Evolutionary conservation across 2,329 filamentous ascomycete species (phyloP), one percentile per base, ranked within the genome.

Genomic region (Aspergillus novofumigatus): DNA sequence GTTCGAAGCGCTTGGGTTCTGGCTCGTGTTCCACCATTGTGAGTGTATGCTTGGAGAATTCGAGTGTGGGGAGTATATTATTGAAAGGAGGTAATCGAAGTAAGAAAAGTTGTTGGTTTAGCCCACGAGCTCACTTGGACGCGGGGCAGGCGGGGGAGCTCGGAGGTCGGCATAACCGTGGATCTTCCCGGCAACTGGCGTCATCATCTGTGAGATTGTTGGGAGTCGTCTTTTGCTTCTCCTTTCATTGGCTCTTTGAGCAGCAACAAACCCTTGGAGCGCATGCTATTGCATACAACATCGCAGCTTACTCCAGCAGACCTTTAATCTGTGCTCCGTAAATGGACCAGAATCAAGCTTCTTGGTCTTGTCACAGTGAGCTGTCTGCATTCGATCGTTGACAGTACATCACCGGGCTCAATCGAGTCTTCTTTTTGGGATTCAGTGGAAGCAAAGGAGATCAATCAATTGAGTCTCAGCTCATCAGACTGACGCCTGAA

Each of bases 1-100:
- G 76, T 11, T 68, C 65, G 59, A 78, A 78, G 52, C 70, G 69
- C 62, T 76, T 75, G 42, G 66, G 57, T 48, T 67, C 61, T n/a
- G 56, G 50, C 35, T 65, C 64, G 52, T 67, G 64, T 59, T 68
- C 69, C 38, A 62, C 58, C 72, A 75, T 75, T 59, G 42, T 66
- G 58, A 17, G 8, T 26, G 23, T 9, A 23, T 32, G 29, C 25
- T 28, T 41, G 50, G n/a, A 21, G 21, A 14, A 23, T 25, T 47
- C 4, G 10, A 8, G 3, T 23, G 21, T 47, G 10, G 3, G 11
- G 11, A 47, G 41, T 14, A n/a, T 25, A 52, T 51, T 56, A 41
- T 38, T 53, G 29, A 51, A 42, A 29, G n/a, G 42, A 42, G 45
- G 54, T 35, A 51, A 53, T 14, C 44, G 9, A 23, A 14, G 9